Evolutionary conservation across 371 early-diverging fungal genomes (phyloP), one percentile per base, ranked within the genome.

Genomic region (Circinella minor): DNA sequence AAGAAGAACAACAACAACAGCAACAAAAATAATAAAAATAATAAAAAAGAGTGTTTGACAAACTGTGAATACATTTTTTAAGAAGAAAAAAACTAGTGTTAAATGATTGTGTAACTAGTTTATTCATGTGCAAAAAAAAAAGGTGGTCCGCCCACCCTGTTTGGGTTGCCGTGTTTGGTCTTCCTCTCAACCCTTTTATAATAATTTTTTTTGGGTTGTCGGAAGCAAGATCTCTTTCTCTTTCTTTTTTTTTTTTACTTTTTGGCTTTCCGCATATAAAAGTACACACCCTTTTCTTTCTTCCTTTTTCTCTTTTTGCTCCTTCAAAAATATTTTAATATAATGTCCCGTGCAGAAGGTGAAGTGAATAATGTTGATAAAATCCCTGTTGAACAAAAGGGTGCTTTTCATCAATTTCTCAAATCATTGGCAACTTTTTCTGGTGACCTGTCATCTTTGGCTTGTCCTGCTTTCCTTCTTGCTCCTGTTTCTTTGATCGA

Each of bases 391-490:
- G 85, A 88, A 51, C 88, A 91, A 72, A 88, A 88, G 71, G 82
- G 87, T 43, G 90, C 88, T 55, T 88, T 93, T 71, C 81, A 88
- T 66, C 84, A 86, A 0, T 93, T 93, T 66, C 65, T 93, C 51
- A 85, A 89, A 68, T 85, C 86, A n/a, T 73, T 93, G 7, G 84
- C 90, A 9, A 88, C 91, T 55, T 92, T 92, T 68, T 89, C 93
- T 18, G 93, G 93, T 38, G 93, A 93, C 74, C 82, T 93, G 57
- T 91, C 91, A 10, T 80, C 87, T 20, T 79, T 93, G 59, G 92
- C 92, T 9, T 91, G 91, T 72, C 93, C 93, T 62, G 86, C 92
- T 17, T 92, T 92, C 71, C 71, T 93, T 10, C 79, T 93, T 15
- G 90, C 86, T 60, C 91, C 91, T 48, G 85, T 87, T 17, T 90